Evolutionary conservation across 2,329 filamentous ascomycete species (phyloP).

Genomic region (Bipolaris bicolor): DNA sequence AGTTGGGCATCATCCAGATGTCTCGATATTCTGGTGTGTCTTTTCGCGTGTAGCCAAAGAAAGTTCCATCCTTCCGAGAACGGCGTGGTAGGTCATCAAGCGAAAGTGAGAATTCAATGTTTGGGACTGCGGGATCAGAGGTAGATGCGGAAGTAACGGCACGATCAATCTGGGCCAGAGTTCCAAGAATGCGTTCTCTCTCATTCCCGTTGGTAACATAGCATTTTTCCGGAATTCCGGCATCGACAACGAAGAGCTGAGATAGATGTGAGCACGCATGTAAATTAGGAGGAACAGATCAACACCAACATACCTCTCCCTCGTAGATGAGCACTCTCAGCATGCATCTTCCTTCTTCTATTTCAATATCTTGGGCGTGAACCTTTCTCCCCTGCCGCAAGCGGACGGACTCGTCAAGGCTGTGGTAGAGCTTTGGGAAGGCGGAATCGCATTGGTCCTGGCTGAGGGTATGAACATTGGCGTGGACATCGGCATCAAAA

Average conservation of each 20-base stretch:
- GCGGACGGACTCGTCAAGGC: conserved; percentile 35
- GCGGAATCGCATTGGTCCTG: conserved; percentile 42
- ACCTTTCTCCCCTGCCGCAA: conserved; percentile 36
- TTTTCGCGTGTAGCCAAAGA: conserved; percentile 43
- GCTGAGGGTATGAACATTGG: conserved; percentile 42
- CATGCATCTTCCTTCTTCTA: conserved; percentile 41
- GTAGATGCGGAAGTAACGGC: conserved; percentile 34
- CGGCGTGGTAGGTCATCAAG: conserved; percentile 43
- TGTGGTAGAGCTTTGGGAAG: conserved; percentile 42
- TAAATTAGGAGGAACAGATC: background rate
- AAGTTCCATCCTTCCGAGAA: conserved; percentile 33
- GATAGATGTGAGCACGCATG: conserved; percentile 11
- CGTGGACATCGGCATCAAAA: conserved; percentile 40
- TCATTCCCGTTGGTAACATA: conserved; percentile 45
- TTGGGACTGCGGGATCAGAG: conserved; percentile 37
- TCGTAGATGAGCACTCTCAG: conserved; percentile 39
- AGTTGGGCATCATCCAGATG: conserved; percentile 47
- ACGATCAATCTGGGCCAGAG: conserved; percentile 43
- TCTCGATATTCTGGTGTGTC: conserved; percentile 36
- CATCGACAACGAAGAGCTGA: conserved; percentile 41
- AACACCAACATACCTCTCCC: conserved; percentile 33
- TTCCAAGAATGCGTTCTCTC: conserved; percentile 43
- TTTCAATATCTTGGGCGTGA: conserved; percentile 36
- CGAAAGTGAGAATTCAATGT: conserved; percentile 42
- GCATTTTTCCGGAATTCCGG: conserved; percentile 40